Base-by-base conservation (phyloP, 1,284 basidiomycete genomes). In the Marasmius sp. region DNA sequence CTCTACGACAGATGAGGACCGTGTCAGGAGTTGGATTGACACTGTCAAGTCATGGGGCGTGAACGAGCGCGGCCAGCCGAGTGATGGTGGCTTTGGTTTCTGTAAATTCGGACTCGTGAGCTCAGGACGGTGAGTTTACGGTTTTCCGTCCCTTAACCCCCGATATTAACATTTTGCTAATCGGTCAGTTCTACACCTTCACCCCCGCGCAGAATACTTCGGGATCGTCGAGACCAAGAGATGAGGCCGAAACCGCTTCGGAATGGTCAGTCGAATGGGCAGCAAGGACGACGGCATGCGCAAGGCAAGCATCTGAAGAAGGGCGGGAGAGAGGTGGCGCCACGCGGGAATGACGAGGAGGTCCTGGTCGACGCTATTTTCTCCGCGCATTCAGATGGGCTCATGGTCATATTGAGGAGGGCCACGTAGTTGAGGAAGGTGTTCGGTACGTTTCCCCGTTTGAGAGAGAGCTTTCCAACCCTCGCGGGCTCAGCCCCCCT, bases 31-130 rank as follows among this genome's bases (percentile, higher is more conserved):
- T 60, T 92, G 89, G 87, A 86, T 92, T 60, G 85, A 86, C 63
- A 81, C 83, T 57, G 84, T 91, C 66, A 92, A 92, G 71, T 80
- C 83, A 2, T 92, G 89, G 87, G 90, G 89, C 18, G 89, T 91
- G 53, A 91, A 91, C 64, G 90, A 91, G 70, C 81, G 84, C 7
- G 91, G 90, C 0, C 86, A 89, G 71, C 90, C 90, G 20, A 89
- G 87, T 69, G 89, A 91, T 66, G 90, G 90, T 36, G 90, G 91
- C 0, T 92, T 92, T 69, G 90, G 89, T 12, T 92, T 88, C 73
- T 88, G 89, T 11, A 84, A 82, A 67, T 92, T 92, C 67, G 75
- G 71, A 39, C 68, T 91, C 2, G 72, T 54, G 81, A 61, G 74
- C 80, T 1, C 76, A 78, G 56, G 88, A 87, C 0, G 75, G 90